Conservation (phyloP, 2,329 filamentous ascomycete genomes). For the Domatiomyces globalis region DNA sequence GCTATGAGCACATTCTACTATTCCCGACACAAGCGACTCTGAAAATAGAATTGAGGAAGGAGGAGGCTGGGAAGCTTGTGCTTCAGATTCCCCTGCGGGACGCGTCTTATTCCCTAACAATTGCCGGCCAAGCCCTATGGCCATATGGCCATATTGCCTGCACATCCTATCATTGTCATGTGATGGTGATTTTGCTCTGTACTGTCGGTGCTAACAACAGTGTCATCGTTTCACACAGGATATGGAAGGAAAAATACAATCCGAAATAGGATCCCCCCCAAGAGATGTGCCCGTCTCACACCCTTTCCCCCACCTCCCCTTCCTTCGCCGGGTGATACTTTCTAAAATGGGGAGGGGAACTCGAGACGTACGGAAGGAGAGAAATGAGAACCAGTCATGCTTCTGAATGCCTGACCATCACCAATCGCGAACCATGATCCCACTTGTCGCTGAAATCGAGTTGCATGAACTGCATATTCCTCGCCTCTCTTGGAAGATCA, state of each 20-base stretch:
- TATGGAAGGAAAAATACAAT: slow-evolving; percentile 95
- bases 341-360: not conserved
- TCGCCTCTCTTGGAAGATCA: not conserved
- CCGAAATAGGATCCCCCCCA: slow-evolving; percentile 26
- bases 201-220: not conserved
- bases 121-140: too few species aligned
- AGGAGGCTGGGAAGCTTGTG: not conserved
- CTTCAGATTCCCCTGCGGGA: not conserved
- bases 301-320: not conserved
- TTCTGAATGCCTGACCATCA: not conserved
- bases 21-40: not conserved
- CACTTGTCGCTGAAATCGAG: not conserved
- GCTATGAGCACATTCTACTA: not conserved
- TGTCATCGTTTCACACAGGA: slow-evolving; percentile 43
- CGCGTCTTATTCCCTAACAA: too few species aligned
- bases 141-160: not conserved
- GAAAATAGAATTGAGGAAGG: not conserved
- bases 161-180: not conserved
- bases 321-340: not conserved
- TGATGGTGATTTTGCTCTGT: not conserved
- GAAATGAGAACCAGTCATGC: not conserved
- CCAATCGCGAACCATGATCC: not conserved
- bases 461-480: too few species aligned
- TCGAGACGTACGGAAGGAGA: not conserved
- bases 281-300: not conserved